Evolutionary conservation across 2,329 filamentous ascomycete genomes (phyloP), one percentile per base, ranked within the genome.

Genomic region (Penicillium janthinellum): DNA sequence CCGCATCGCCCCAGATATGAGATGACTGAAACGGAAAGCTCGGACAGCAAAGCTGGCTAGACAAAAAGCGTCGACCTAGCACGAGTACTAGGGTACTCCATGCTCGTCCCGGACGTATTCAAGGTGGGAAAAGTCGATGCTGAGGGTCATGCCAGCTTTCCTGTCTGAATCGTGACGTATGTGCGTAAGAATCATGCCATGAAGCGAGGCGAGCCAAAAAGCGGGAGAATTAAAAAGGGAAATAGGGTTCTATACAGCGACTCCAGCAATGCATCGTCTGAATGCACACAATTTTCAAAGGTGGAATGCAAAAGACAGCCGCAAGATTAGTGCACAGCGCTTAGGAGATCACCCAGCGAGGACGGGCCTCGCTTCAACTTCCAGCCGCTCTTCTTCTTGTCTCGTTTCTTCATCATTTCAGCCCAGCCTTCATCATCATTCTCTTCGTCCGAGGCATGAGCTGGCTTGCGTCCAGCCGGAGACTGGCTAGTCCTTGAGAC

Each of bases 351-450:
- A 10, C 74, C 73, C 52, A 78, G 67, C 17, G 67, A 67, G 3
- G 71, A 69, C 3, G 68, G 71, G 37, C 69, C 73, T 60, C 76
- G 79, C 62, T 79, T 79, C 59, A 78, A 61, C 54, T 78, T 79
- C 79, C 80, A 81, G 59, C 68, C 74, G 64, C 68, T 79, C 70
- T 79, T 80, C 70, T 81, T 82, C 67, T 79, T 80, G 57, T 82
- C 79, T 54, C 79, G 76, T 61, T 76, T 79, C 69, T 78, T 78
- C 72, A 77, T 78, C 80, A 82, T 80, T 58, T 82, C 77, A n/a
- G 79, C 77, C 80, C 80, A 82, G 6, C 74, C 80, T 67, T 79
- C 75, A 17, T 81, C 80, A 28, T 82, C 80, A 56, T 82, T 75
- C 1, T 81, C 80, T n/a, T 82, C 80, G 11, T 79, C 77, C 5